A percentile compares a stretch with the other conserved stretches of the same genome.
Conservation (phyloP, 2,329 filamentous ascomycete genomes). For the Penicillium sp. region DNA sequence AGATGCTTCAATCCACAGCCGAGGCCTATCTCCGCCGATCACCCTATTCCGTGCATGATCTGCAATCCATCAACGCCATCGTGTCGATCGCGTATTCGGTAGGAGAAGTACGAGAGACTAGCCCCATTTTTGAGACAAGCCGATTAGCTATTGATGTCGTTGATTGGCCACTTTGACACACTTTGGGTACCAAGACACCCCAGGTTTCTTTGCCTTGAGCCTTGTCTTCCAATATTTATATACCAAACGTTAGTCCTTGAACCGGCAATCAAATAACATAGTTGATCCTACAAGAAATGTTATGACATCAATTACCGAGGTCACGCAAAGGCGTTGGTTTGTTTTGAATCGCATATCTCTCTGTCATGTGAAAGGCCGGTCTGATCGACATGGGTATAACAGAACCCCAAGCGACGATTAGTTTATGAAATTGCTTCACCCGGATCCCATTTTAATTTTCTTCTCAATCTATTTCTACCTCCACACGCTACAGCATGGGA, state of each 20-base stretch:
- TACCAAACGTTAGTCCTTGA: not conserved
- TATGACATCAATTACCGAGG: not conserved
- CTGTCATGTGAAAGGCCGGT: slow-evolving; percentile 9
- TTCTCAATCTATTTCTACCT: not conserved
- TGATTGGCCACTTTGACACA: too few species aligned
- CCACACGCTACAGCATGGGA: not conserved
- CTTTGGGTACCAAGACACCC: not conserved
- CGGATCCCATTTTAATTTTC: not conserved
- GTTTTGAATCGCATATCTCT: not conserved
- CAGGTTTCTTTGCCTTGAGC: too few species aligned
- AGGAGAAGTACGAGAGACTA: too few species aligned
- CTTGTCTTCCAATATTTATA: not conserved
- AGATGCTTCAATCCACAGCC: too few species aligned
- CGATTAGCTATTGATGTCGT: too few species aligned
- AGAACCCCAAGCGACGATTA: not conserved
- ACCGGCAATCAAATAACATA: not conserved
- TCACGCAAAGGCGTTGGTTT: not conserved
- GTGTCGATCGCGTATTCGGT: too few species aligned
- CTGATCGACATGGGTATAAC: slow-evolving; percentile 4
- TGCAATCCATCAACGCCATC: too few species aligned
- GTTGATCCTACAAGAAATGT: not conserved
- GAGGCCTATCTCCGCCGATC: too few species aligned
- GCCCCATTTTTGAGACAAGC: too few species aligned
- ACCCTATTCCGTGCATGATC: too few species aligned
- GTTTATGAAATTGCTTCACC: not conserved